Percentiles rank a stretch among this genome's conserved stretches.
Evolutionary conservation across 2,329 filamentous ascomycete genomes (phyloP).

Genomic region (Phyllosticta citribraziliensis): DNA sequence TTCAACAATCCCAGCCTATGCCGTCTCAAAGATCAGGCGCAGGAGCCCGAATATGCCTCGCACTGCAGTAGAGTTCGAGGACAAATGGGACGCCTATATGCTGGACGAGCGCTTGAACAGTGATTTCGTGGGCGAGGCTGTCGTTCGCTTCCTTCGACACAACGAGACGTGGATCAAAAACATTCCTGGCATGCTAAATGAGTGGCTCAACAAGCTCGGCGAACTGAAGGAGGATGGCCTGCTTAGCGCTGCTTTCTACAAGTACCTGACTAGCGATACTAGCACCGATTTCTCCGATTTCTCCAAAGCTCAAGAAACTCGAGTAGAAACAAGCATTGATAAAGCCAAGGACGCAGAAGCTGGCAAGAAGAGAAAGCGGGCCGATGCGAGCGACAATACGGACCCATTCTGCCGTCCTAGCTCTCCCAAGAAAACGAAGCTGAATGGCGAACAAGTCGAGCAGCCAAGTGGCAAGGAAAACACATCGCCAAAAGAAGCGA

Average conservation of each 20-base stretch:
- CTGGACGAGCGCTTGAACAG: conserved; percentile 25
- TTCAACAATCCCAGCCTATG: neutral
- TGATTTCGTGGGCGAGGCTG: conserved; percentile 24
- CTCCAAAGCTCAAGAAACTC: conserved; percentile 12
- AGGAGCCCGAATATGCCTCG: conserved; percentile 15
- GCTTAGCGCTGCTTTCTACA: conserved; percentile 16
- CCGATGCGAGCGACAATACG: neutral
- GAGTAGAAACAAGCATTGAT: neutral
- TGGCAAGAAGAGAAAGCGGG: conserved; percentile 1
- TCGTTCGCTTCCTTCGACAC: conserved; percentile 30
- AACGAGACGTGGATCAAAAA: conserved; percentile 15
- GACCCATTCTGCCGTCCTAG: neutral
- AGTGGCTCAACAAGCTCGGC: conserved; percentile 24
- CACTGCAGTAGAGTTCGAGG: conserved; percentile 24
- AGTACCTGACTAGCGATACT: too few species aligned
- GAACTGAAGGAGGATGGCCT: conserved; percentile 22
- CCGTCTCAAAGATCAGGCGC: conserved; percentile 28
- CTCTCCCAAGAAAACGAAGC: neutral
- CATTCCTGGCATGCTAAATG: conserved; percentile 15
- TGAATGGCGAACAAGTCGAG: neutral
- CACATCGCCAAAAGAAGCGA: neutral
- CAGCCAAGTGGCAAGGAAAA: neutral
- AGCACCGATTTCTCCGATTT: conserved; percentile 14
- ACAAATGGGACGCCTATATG: conserved; percentile 28
- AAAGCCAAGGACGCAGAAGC: neutral